phyloP scores from a whole-genome alignment of 2,329 filamentous ascomycete species.

The Aspergillus quadricinctus region DNA sequence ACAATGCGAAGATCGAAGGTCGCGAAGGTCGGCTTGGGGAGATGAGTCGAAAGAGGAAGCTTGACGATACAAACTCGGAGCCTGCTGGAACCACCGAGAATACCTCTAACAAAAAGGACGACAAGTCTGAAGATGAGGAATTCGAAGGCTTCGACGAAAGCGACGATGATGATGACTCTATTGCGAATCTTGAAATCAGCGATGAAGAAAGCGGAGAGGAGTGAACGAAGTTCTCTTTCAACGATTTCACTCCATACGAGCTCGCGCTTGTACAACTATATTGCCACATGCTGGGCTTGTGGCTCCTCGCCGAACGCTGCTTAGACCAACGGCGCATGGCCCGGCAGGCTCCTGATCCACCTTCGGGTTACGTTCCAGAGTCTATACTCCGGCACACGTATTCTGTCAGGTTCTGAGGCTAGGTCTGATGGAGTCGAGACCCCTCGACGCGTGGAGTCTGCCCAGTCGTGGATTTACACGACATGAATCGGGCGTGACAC shows the following conservation, averaged over 20 bases:
- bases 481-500: slow-evolving; percentile 10
- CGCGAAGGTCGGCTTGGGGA: slow-evolving; percentile 77
- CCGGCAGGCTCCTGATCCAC: neutral
- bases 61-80: slow-evolving; percentile 49
- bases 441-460: slow-evolving; percentile 3
- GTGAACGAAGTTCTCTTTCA: slow-evolving; percentile 21
- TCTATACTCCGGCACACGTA: neutral
- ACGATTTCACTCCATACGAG: neutral
- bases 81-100: slow-evolving; percentile 27
- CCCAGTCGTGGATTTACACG: slow-evolving; percentile 10
- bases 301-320: neutral
- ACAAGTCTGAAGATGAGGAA: slow-evolving; percentile 24
- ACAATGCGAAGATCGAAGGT: slow-evolving; percentile 56
- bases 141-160: slow-evolving; percentile 38
- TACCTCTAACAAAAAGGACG: slow-evolving; percentile 31
- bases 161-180: slow-evolving; percentile 40
- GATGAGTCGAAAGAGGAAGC: slow-evolving; percentile 75
- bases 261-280: neutral
- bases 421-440: slow-evolving; percentile 1
- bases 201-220: slow-evolving; percentile 42
- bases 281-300: neutral
- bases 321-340: neutral
- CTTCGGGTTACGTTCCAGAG: neutral
- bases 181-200: slow-evolving; percentile 41
- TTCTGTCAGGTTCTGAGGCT: neutral